Evolutionary conservation across 371 early-diverging fungal genomes (phyloP).

Genomic region (Saksenaea oblongispora): DNA sequence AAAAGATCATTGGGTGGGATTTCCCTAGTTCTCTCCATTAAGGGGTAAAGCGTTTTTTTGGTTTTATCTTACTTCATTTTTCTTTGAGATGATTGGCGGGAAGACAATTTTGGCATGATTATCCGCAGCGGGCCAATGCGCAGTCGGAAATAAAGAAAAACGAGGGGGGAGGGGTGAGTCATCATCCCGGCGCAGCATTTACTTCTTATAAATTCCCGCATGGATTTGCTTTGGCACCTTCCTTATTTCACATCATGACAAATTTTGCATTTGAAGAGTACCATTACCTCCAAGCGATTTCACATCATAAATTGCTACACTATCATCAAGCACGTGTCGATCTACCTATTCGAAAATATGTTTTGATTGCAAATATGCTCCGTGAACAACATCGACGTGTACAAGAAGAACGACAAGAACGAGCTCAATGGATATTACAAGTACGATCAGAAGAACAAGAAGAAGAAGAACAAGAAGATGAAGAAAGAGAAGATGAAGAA

Average conservation of each 20-base stretch:
- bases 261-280: neutral
- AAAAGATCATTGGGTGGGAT: no score
- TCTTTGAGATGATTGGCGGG: neutral
- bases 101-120: neutral
- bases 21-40: no score
- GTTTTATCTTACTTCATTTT: neutral
- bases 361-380: slow-evolving; percentile 16
- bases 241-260: neutral
- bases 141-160: slow-evolving; percentile 1
- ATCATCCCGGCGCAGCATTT: slow-evolving; percentile 1
- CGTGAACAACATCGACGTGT: slow-evolving; percentile 6
- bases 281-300: neutral
- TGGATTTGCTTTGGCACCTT: neutral
- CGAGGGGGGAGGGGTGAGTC: slow-evolving; percentile 1
- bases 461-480: slow-evolving; percentile 15
- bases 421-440: neutral
- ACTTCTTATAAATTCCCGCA: neutral
- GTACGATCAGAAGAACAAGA: slow-evolving; percentile 9
- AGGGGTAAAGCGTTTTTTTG: no score
- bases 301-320: neutral
- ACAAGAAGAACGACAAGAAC: neutral
- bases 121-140: slow-evolving; percentile 6
- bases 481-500: slow-evolving; percentile 22
- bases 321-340: neutral
- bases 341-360: slow-evolving; percentile 5